These are phyloP conservation scores for Colletotrichum simmondsii DNA, from an alignment of 2,329 filamentous ascomycete genomes.

Conservation along the genomic window DNA sequence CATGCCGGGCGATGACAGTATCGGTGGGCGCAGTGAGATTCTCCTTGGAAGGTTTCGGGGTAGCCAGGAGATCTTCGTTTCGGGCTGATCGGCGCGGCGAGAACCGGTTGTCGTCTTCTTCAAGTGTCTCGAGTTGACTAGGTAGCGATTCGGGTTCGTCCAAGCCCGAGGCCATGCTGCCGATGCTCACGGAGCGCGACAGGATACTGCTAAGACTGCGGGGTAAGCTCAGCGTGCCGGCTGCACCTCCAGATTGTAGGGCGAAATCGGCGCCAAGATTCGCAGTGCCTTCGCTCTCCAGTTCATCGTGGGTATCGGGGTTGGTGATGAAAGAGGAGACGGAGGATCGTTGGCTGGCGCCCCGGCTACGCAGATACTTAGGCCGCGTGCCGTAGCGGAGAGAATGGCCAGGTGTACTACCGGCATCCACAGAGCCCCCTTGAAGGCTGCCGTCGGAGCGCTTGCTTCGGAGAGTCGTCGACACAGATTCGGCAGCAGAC, in stretches of 20 bases:
- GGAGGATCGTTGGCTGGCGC: constrained; percentile 69
- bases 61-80: constrained; percentile 67
- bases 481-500: constrained; percentile 37
- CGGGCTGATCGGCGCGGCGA: constrained; percentile 46
- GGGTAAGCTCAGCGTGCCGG: constrained; percentile 64
- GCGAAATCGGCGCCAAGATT: constrained; percentile 79
- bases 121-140: constrained; percentile 60
- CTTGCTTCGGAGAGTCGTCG: constrained; percentile 43
- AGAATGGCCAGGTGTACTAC: constrained; percentile 57
- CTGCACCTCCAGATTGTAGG: constrained; percentile 82
- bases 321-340: constrained; percentile 69
- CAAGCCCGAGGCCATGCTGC: constrained; percentile 85
- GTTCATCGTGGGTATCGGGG: constrained; percentile 66
- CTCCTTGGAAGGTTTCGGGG: constrained; percentile 72
- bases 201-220: constrained; percentile 66
- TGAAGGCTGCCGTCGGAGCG: constrained; percentile 46
- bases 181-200: constrained; percentile 84
- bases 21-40: constrained; percentile 78
- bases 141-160: constrained; percentile 65
- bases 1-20: constrained; percentile 87
- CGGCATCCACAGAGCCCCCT: constrained; percentile 52
- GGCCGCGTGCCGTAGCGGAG: constrained; percentile 60
- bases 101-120: constrained; percentile 56
- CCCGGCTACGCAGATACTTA: constrained; percentile 68
- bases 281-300: constrained; percentile 79